Conservation (phyloP, 2,329 filamentous ascomycete species). For the Stachybotrys echinatus region DNA sequence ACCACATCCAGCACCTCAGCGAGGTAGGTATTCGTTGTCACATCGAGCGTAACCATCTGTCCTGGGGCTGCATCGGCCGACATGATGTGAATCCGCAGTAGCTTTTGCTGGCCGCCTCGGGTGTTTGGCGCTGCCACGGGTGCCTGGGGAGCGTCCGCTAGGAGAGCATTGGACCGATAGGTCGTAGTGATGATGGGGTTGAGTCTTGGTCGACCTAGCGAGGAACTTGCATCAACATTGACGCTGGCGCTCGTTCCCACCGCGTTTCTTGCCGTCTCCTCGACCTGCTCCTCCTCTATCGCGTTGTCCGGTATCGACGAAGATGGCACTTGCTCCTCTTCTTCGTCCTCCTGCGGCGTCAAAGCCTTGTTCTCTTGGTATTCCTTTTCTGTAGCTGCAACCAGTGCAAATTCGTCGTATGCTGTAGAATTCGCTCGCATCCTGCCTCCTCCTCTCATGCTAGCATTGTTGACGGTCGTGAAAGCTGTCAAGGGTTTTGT, state of each 20-base stretch:
- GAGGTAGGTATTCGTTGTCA: conserved; percentile 78
- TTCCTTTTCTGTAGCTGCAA: conserved; percentile 64
- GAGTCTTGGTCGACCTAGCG: conserved; percentile 31
- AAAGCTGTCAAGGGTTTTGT: conserved; percentile 72
- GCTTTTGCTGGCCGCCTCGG: conserved; percentile 60
- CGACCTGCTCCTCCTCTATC: conserved; percentile 21
- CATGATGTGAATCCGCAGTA: conserved; percentile 66
- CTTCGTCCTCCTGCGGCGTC: conserved; percentile 62
- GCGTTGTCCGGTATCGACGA: conserved; percentile 22
- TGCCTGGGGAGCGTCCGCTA: conserved; percentile 52
- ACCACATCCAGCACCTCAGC: conserved; percentile 76
- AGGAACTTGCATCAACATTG: conserved; percentile 23
- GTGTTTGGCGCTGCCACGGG: conserved; percentile 37
- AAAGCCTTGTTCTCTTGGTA: conserved; percentile 63
- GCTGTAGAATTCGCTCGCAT: conserved; percentile 67
- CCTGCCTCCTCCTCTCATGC: conserved; percentile 56
- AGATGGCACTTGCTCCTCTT: conserved; percentile 29
- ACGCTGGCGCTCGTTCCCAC: conserved; percentile 11
- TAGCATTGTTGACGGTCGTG: conserved; percentile 77
- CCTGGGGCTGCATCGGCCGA: conserved; percentile 65
- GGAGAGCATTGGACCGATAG: conserved; percentile 45
- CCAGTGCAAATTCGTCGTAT: conserved; percentile 78
- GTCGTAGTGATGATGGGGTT: conserved; percentile 61
- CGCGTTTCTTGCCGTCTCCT: conserved; percentile 17
- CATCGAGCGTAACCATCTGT: conserved; percentile 68